Evolutionary conservation across 345 rosid species (phyloP).

Genomic region (Noccaea bulbosa): DNA sequence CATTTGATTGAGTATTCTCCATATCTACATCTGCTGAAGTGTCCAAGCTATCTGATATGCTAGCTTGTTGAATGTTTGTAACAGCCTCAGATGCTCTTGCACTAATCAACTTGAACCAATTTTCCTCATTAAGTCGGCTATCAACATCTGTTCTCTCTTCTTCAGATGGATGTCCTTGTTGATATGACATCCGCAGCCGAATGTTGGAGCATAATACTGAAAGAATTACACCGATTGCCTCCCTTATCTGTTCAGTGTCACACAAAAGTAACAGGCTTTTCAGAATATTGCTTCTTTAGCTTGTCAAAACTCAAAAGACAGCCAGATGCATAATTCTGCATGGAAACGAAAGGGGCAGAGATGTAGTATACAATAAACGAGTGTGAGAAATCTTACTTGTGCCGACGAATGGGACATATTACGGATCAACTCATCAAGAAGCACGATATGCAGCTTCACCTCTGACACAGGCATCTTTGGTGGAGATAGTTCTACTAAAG

Average conservation of each 20-base stretch:
- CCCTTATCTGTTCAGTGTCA: conserved; percentile 73
- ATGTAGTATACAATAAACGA: conserved; percentile 12
- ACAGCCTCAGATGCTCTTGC: conserved; percentile 77
- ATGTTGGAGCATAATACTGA: conserved; percentile 88
- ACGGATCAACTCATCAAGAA: conserved; percentile 75
- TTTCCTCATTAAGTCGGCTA: conserved; percentile 57
- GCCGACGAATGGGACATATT: conserved; percentile 98
- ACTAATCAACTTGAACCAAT: conserved; percentile 66
- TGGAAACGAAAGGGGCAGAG: conserved; percentile 13
- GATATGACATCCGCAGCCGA: conserved; percentile 64
- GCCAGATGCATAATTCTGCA: conserved; percentile 18
- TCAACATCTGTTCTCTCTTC: conserved; percentile 45
- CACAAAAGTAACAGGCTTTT: conserved; percentile 21
- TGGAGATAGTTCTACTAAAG: conserved; percentile 86
- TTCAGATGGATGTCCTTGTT: conserved; percentile 52
- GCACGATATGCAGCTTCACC: conserved; percentile 65
- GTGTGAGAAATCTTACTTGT: conserved; percentile 64
- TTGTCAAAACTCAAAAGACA: conserved; percentile 28
- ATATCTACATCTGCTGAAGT: conserved; percentile 46
- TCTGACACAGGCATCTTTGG: conserved; percentile 82
- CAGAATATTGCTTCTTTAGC: conserved; percentile 16
- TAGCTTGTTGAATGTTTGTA: conserved; percentile 70
- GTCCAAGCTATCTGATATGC: conserved; percentile 62
- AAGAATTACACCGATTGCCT: conserved; percentile 86
- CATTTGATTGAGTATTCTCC: conserved; percentile 57